Percentiles rank a stretch among this genome's conserved stretches.
Evolutionary conservation across 1,284 basidiomycete species (phyloP).

Genomic region (Mrakiaceae sp.): DNA sequence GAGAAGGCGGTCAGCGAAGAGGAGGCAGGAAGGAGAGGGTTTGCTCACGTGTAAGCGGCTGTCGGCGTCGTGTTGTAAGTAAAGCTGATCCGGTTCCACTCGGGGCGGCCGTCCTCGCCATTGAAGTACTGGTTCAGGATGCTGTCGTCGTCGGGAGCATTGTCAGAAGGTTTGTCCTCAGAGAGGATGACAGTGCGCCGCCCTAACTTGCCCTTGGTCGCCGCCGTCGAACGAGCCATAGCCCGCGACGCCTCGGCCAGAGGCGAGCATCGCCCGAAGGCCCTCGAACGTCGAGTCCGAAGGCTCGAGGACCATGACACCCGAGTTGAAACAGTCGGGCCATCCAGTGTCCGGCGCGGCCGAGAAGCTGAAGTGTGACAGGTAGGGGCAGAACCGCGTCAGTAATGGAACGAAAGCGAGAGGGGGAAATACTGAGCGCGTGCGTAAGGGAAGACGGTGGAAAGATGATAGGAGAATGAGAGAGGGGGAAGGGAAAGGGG

Average conservation of each 20-base stretch:
- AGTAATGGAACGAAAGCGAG: background rate
- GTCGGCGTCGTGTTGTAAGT: constrained; percentile 96
- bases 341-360: constrained; percentile 93
- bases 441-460: background rate
- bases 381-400: constrained; percentile 18
- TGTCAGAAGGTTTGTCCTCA: no score
- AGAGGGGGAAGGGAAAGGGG: background rate
- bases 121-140: constrained; percentile 81
- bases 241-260: constrained; percentile 27
- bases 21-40: constrained; percentile 20
- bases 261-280: constrained; percentile 46
- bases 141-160: background rate
- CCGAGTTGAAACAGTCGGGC: constrained; percentile 98
- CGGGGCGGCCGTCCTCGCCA: constrained; percentile 47
- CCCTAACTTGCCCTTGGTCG: constrained; percentile 59
- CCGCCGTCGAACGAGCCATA: constrained; percentile 93
- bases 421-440: no score
- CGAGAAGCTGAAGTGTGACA: constrained; percentile 38
- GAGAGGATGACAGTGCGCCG: no score
- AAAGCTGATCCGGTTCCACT: constrained; percentile 88
- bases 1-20: constrained; percentile 23
- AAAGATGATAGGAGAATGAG: background rate
- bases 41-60: constrained; percentile 83
- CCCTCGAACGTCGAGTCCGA: constrained; percentile 68
- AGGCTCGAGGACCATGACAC: constrained; percentile 78